Evolutionary conservation across 768 basidiomycete genomes (phyloP).

Genomic region (Psilocybe cubensis): DNA sequence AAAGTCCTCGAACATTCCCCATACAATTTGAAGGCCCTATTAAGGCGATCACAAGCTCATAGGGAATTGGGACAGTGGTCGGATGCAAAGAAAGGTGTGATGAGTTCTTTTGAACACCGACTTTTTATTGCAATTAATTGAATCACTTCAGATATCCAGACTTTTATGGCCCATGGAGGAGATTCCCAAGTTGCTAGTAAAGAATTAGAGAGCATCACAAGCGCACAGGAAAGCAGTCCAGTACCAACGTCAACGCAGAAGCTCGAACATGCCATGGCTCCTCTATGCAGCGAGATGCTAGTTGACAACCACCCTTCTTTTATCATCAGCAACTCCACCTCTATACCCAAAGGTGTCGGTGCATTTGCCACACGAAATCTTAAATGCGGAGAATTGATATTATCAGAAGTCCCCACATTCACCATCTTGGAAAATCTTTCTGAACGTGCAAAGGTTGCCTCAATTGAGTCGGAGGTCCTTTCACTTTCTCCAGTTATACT

Average conservation of each 20-base stretch:
- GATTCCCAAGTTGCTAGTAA: neutral
- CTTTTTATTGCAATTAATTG: neutral
- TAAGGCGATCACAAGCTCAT: neutral
- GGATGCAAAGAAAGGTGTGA: neutral
- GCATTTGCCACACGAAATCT: neutral
- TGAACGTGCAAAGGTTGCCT: neutral
- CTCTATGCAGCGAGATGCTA: neutral
- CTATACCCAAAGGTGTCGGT: neutral
- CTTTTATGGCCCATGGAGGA: neutral
- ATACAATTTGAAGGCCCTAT: neutral
- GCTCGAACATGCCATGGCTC: neutral
- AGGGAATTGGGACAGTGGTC: neutral
- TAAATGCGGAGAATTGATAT: slow-evolving; percentile 1
- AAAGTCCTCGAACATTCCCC: neutral
- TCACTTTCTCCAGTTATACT: neutral
- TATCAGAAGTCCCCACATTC: neutral
- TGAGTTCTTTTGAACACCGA: neutral
- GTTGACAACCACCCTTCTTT: neutral
- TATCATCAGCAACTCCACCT: neutral
- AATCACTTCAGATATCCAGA: neutral
- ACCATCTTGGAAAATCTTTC: neutral
- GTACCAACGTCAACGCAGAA: neutral
- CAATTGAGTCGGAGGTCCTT: neutral
- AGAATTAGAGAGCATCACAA: neutral
- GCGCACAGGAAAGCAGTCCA: neutral